Conservation (phyloP, 2,329 filamentous ascomycete species). For the Nothophoma quercina region DNA sequence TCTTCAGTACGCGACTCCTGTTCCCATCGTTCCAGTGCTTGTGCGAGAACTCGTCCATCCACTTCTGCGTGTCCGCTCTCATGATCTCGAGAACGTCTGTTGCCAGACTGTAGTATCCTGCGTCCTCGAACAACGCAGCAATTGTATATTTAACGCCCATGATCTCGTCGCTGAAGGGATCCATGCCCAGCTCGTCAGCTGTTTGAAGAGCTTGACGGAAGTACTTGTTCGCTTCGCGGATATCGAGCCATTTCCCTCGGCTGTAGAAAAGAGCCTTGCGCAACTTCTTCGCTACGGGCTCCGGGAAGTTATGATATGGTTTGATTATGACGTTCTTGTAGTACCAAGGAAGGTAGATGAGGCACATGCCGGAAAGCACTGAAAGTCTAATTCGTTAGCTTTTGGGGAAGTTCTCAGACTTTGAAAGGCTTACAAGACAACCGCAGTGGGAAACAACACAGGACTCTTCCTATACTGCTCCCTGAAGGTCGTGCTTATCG, state of each 20-base stretch:
- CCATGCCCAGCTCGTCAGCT: slow-evolving; percentile 76
- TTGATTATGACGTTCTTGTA: slow-evolving; percentile 57
- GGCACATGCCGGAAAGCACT: slow-evolving; percentile 45
- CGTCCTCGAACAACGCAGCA: slow-evolving; percentile 79
- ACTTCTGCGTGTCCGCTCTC: slow-evolving; percentile 68
- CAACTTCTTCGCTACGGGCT: slow-evolving; percentile 77
- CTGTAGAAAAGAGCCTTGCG: slow-evolving; percentile 89
- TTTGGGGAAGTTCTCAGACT: slow-evolving; percentile 10
- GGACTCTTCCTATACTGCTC: slow-evolving; percentile 51
- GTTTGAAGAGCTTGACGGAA: slow-evolving; percentile 81
- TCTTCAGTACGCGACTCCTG: slow-evolving; percentile 73
- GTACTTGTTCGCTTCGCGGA: slow-evolving; percentile 79
- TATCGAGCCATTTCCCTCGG: slow-evolving; percentile 68
- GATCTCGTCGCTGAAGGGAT: slow-evolving; percentile 90
- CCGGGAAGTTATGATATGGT: slow-evolving; percentile 67
- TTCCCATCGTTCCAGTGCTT: slow-evolving; percentile 52
- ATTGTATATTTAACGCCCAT: slow-evolving; percentile 88
- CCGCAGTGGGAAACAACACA: slow-evolving; percentile 48
- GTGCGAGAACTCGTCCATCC: slow-evolving; percentile 56
- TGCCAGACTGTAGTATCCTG: slow-evolving; percentile 72
- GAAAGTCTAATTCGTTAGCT: slow-evolving; percentile 46
- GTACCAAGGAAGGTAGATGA: slow-evolving; percentile 56
- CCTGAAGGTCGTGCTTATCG: slow-evolving; percentile 35
- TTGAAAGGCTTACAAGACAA: slow-evolving; percentile 30
- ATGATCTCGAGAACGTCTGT: slow-evolving; percentile 82